Percentiles rank a stretch among this genome's conserved stretches.
phyloP scores from a whole-genome alignment of 305 asterid species.

The Nicotiana rustica region DNA sequence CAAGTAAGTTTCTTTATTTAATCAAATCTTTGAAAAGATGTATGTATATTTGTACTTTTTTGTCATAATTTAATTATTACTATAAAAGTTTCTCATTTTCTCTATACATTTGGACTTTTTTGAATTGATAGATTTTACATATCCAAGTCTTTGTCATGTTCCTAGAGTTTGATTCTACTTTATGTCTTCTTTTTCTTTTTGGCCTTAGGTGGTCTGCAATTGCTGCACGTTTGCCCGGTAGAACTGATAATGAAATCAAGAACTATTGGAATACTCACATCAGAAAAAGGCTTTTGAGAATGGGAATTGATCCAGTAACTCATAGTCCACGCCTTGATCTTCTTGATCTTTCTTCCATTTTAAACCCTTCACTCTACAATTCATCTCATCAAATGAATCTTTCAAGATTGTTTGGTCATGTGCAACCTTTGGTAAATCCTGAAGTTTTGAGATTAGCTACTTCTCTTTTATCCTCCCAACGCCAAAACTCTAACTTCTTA shows the following conservation, averaged over 20 bases:
- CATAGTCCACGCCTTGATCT: constrained; percentile 86
- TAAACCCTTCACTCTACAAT: constrained; percentile 53
- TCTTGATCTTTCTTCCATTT: constrained; percentile 70
- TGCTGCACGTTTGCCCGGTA: constrained; percentile 83
- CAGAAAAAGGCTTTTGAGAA: constrained; percentile 78
- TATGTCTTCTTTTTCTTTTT: neutral
- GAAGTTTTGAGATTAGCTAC: constrained; percentile 59
- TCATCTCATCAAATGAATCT: constrained; percentile 57
- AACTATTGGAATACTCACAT: constrained; percentile 92
- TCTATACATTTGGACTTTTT: neutral
- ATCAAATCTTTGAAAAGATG: neutral
- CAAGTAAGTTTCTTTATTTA: constrained; percentile 56
- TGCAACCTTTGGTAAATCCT: constrained; percentile 61
- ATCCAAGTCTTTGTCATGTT: neutral
- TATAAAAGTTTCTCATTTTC: neutral
- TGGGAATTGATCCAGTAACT: constrained; percentile 93
- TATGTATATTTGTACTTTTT: neutral
- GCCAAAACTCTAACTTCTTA: constrained; percentile 46
- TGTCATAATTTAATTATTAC: neutral
- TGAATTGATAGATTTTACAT: neutral
- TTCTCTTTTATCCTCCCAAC: constrained; percentile 57
- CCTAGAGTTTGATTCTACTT: neutral
- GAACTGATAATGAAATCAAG: constrained; percentile 90
- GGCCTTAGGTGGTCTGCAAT: constrained; percentile 86
- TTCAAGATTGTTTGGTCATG: constrained; percentile 64